Base-by-base conservation (phyloP, 2,329 filamentous ascomycete genomes). In the Arachnomyces sp. region DNA sequence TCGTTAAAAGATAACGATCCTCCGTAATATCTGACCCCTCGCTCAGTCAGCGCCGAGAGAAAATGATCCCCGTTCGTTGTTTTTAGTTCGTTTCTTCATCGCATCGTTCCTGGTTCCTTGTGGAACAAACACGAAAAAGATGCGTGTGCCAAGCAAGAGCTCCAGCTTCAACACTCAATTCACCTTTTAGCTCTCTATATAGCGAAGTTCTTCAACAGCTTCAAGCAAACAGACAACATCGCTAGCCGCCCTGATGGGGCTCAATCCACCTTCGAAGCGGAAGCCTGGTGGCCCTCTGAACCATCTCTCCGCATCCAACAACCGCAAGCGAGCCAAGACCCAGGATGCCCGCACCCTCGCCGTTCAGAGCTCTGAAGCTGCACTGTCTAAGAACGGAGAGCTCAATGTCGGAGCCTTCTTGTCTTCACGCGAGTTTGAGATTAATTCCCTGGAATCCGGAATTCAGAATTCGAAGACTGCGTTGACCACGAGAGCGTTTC, bases 351-450 rank as follows among this genome's bases (percentile, higher is more conserved):
- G 67, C 33, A 59, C 56, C 7, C 56, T 70, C 14, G 63, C 66
- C 12, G 62, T 65, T 7, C 67, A 70, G 50, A 62, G 65, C 28
- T 57, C 65, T 33, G 65, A 68, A 18, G 62, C 66, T 34, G 66
- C 66, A 21, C 61, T 70, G 36, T 77, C 77, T 51, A 69, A 68
- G 41, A 73, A 76, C 63, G 92, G 90, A 57, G 82, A 93, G 57
- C 74, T 98, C 44, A 83, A 95, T 57, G 75, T 95, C 38, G 79
- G 84, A 50, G 78, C 82, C 18, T 98, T 96, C 54, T 74, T 96
- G 51, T 80, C 80, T 51, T 82, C 87, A 8, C 84, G 89, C 44
- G 82, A 94, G 56, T 94, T 86, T 54, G 90, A 96, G 67, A 93
- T 98, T 52, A 78, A 77, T 42, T 83, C 89, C 1, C 69, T 96